A percentile compares a stretch with the other conserved stretches of the same genome.
phyloP scores from a whole-genome alignment of 805 yeast genomes.

The Ogataea trehaloabstinens region DNA sequence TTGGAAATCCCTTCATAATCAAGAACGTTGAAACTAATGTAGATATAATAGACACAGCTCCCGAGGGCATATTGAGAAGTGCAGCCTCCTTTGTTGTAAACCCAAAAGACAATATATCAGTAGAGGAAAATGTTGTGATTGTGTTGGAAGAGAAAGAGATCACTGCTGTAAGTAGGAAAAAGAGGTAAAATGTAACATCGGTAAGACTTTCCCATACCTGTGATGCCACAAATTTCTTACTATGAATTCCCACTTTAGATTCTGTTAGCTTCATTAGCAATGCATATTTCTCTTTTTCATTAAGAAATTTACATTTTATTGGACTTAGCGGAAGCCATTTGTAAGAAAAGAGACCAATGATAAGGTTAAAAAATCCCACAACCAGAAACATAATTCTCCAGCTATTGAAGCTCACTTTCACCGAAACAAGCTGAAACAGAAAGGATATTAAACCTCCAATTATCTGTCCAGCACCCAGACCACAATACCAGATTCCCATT shows the following conservation, averaged over 20 bases:
- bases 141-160: slow-evolving; percentile 54
- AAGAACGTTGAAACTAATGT: slow-evolving; percentile 29
- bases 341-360: slow-evolving; percentile 45
- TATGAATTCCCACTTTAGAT: slow-evolving; percentile 53
- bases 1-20: slow-evolving; percentile 19
- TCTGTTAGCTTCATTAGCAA: slow-evolving; percentile 44
- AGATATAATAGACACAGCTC: slow-evolving; percentile 44
- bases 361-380: slow-evolving; percentile 51
- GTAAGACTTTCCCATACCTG: slow-evolving; percentile 47
- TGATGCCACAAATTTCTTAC: slow-evolving; percentile 41
- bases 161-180: slow-evolving; percentile 42
- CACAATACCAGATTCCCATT: slow-evolving; percentile 35
- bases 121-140: slow-evolving; percentile 49
- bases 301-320: slow-evolving; percentile 16
- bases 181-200: slow-evolving; percentile 51
- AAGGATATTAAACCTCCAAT: slow-evolving; percentile 47
- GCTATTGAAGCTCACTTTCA: slow-evolving; percentile 40
- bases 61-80: slow-evolving; percentile 56
- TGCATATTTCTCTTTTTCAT: slow-evolving; percentile 35
- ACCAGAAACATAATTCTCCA: slow-evolving; percentile 63
- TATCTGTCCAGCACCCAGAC: slow-evolving; percentile 42
- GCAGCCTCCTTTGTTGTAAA: slow-evolving; percentile 44
- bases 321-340: slow-evolving; percentile 50
- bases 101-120: slow-evolving; percentile 52
- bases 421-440: slow-evolving; percentile 51